These are phyloP conservation scores for Zizania palustris DNA, from an alignment of 202 grass and related monocot genomes.

Conservation along the genomic window DNA sequence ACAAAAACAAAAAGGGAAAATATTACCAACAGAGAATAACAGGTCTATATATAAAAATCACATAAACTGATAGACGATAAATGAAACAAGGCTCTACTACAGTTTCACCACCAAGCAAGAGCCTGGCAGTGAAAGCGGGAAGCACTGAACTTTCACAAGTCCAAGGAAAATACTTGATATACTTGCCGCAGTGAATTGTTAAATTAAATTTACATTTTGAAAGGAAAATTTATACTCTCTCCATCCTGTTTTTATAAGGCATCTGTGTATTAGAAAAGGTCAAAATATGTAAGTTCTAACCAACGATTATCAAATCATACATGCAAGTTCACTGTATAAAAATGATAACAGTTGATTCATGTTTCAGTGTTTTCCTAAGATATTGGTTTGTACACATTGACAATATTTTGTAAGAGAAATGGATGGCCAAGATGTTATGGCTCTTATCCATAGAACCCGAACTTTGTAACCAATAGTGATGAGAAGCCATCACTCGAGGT, in stretches of 20 bases:
- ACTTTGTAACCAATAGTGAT: too few species aligned
- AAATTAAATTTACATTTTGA: constrained; percentile 21
- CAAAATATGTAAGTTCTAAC: not conserved
- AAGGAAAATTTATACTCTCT: not conserved
- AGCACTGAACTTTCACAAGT: not conserved
- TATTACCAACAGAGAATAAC: constrained; percentile 23
- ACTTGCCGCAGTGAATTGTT: not conserved
- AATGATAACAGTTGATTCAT: not conserved
- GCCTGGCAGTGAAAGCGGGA: not conserved
- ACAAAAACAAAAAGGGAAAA: constrained; percentile 9
- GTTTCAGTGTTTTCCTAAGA: not conserved
- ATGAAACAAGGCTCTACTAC: not conserved
- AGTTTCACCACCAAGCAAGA: constrained; percentile 13
- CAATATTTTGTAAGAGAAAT: not conserved
- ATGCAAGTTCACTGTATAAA: not conserved
- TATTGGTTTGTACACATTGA: not conserved
- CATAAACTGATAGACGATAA: not conserved
- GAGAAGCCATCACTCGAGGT: too few species aligned
- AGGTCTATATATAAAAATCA: not conserved
- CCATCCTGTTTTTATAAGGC: not conserved
- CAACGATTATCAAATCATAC: not conserved
- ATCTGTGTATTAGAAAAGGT: not conserved
- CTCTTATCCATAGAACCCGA: too few species aligned
- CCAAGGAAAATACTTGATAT: not conserved
- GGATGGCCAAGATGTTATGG: not conserved